Conservation (phyloP, 306 rosid genomes). For the Lagenaria siceraria region DNA sequence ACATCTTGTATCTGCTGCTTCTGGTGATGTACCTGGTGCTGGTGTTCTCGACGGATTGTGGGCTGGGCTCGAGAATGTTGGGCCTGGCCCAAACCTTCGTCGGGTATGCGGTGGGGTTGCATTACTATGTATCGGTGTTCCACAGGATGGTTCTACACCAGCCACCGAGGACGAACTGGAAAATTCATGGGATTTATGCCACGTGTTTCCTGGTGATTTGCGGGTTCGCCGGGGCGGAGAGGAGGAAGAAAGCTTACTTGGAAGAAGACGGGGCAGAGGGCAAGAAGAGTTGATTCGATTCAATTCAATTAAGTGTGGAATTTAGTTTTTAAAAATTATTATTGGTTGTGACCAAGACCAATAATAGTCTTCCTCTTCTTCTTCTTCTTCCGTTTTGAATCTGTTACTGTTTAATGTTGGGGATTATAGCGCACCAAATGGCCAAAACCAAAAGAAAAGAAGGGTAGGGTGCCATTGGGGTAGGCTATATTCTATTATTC, state of each 20-base stretch:
- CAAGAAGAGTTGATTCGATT: conserved; percentile 35
- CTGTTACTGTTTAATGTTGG: not conserved
- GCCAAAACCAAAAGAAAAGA: not conserved
- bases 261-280: conserved; percentile 83
- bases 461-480: not conserved
- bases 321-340: not conserved
- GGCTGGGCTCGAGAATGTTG: conserved; percentile 41
- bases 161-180: conserved; percentile 84
- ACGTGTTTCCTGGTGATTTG: conserved; percentile 55
- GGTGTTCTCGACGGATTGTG: conserved; percentile 62
- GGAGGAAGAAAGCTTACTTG: conserved; percentile 71
- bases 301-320: too few species aligned
- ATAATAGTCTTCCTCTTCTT: not conserved
- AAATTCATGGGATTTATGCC: conserved; percentile 70
- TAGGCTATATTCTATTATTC: not conserved
- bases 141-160: conserved; percentile 57
- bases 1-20: conserved; percentile 50
- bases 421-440: not conserved
- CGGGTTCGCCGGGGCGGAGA: conserved; percentile 39
- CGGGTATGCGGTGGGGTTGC: conserved; percentile 66
- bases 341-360: not conserved
- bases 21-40: conserved; percentile 67
- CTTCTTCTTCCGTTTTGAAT: not conserved
- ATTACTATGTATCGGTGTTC: conserved; percentile 85
- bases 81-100: conserved; percentile 71